phyloP scores from a whole-genome alignment of 176 grass and related monocot genomes.

The Microstegium vimineum region DNA sequence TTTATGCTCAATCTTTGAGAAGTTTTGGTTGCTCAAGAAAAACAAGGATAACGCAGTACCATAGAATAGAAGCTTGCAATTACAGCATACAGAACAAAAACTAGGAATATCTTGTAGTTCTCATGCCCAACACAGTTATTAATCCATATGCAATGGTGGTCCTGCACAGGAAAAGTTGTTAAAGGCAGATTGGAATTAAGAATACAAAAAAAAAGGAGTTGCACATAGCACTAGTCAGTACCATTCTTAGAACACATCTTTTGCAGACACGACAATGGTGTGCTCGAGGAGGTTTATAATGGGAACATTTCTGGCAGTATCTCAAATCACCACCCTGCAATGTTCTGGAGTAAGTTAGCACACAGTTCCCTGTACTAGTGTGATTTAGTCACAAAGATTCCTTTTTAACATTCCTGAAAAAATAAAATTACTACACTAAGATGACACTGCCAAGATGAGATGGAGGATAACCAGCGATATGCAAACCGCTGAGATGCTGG shows the following conservation, averaged over 20 bases:
- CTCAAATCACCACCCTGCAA: conserved; percentile 94
- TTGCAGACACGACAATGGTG: conserved; percentile 98
- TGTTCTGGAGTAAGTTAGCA: conserved; percentile 7
- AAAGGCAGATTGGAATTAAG: neutral
- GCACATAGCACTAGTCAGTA: conserved; percentile 7
- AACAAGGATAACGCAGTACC: conserved; percentile 41
- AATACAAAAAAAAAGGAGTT: neutral
- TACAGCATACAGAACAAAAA: conserved; percentile 81
- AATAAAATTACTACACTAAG: neutral
- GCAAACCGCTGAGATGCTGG: neutral
- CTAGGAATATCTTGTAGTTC: conserved; percentile 85
- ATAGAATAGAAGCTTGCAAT: conserved; percentile 82
- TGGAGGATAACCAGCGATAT: neutral
- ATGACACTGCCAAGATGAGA: neutral
- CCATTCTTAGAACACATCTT: conserved; percentile 97
- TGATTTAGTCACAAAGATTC: neutral
- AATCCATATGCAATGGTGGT: conserved; percentile 98
- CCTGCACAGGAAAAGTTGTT: conserved; percentile 36
- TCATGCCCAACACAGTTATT: conserved; percentile 94
- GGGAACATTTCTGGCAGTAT: conserved; percentile 93
- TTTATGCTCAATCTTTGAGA: conserved; percentile 19
- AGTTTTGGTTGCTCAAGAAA: conserved; percentile 11
- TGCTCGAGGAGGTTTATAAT: conserved; percentile 86
- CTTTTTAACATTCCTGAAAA: neutral
- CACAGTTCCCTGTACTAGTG: neutral